Conservation (phyloP, 1,139 yeast genomes). For the Lodderomyces jiufengensis region DNA sequence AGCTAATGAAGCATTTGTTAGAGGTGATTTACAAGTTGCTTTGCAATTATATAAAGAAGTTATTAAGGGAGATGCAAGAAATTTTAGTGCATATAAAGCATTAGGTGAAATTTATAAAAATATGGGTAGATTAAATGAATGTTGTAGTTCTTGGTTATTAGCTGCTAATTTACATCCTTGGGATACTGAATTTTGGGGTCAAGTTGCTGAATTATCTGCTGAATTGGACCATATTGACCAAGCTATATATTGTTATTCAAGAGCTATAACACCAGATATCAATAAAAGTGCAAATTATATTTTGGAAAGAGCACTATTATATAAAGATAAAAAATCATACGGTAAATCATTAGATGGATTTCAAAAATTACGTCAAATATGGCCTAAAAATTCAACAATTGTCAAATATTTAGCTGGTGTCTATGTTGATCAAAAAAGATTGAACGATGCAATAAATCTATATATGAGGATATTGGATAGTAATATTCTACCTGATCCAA, state of each 20-base stretch:
- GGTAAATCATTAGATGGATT: constrained; percentile 77
- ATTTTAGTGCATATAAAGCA: constrained; percentile 79
- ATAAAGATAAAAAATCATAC: constrained; percentile 59
- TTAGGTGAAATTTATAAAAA: constrained; percentile 79
- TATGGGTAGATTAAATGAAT: constrained; percentile 63
- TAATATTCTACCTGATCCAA: constrained; percentile 39
- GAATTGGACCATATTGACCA: constrained; percentile 73
- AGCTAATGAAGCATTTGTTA: constrained; percentile 79
- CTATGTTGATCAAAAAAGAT: constrained; percentile 70
- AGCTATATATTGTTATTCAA: constrained; percentile 77
- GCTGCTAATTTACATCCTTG: constrained; percentile 82
- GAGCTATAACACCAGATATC: constrained; percentile 60
- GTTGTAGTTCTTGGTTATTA: constrained; percentile 76
- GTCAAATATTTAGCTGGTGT: constrained; percentile 74
- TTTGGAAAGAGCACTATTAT: constrained; percentile 60
- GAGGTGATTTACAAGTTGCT: constrained; percentile 63
- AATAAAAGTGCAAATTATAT: constrained; percentile 52
- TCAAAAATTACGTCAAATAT: constrained; percentile 54
- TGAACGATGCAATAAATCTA: constrained; percentile 76
- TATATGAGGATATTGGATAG: constrained; percentile 65
- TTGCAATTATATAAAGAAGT: constrained; percentile 67
- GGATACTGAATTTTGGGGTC: constrained; percentile 80
- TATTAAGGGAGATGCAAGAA: constrained; percentile 69
- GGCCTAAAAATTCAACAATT: constrained; percentile 61
- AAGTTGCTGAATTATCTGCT: constrained; percentile 71